Base-by-base conservation (phyloP, 1,139 yeast genomes). In the Sugiyamaella paludigena region DNA sequence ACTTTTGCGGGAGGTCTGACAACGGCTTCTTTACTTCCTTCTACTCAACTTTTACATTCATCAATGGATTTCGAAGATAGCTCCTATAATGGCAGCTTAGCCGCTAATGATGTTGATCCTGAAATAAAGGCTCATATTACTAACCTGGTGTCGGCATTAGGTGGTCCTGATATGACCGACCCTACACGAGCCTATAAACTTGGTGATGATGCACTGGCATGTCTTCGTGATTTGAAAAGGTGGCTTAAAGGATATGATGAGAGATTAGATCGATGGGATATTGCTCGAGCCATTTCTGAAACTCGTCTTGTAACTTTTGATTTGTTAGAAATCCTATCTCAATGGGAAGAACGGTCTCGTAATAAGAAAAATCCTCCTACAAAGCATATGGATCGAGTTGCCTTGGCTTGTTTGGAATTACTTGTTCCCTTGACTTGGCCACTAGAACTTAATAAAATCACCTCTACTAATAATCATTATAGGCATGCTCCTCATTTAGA, bases 351-450 rank as follows among this genome's bases (percentile, higher is more conserved):
- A 51, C 57, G 57, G 49, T 59, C 58, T 27, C 65, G 63, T 42
- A 9, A 43, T 46, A 26, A 70, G 58, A 55, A 69, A 67, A 56
- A 65, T 69, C 45, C 51, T 47, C 45, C 38, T 12, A 43, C 35
- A 6, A 69, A 58, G 49, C 59, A 37, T 63, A 66, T 51, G 62
- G 87, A 81, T 49, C 79, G 83, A 56, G 75, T 87, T 40, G 84
- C 89, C 51, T 66, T 86, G 38, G 78, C 87, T 7, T 78, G 87
- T 55, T 71, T 92, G 50, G 97, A 92, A 65, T 68, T 94, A 10
- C 68, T 92, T 51, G 96, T 88, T 1, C 80, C 87, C 3, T 72
- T 94, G 61, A 86, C 97, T 0, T 87, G 96, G 89, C 98, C 98
- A 0, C 67, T 86, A 6, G 81, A 81, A 32, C 69, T 84, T 45